Evolutionary conservation across 208 protist species (phyloP).

Genomic region (Tritrichomonas musculus): DNA sequence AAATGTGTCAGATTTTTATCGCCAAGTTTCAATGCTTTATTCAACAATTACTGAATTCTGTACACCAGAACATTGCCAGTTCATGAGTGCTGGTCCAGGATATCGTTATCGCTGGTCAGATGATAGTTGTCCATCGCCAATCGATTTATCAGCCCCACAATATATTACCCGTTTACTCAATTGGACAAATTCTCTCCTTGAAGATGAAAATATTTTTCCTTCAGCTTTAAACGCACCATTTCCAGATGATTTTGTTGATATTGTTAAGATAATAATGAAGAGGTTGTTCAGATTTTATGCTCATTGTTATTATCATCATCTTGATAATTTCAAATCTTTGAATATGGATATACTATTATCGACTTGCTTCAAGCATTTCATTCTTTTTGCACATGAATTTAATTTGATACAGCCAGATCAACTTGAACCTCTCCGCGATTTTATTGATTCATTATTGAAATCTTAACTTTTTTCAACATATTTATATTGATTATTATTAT

Average conservation of each 20-base stretch:
- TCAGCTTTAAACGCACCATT: conserved; percentile 49
- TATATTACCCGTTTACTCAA: neutral
- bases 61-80: neutral
- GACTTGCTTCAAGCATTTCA: conserved; percentile 30
- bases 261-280: conserved; percentile 88
- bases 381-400: conserved; percentile 27
- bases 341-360: conserved; percentile 79
- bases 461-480: no score
- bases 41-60: neutral
- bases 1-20: neutral
- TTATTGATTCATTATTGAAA: neutral
- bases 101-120: neutral
- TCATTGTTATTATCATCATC: conserved; percentile 95
- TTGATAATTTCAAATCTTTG: conserved; percentile 77
- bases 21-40: conserved; percentile 1
- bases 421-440: conserved; percentile 12
- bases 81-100: neutral
- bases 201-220: conserved; percentile 29
- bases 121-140: neutral
- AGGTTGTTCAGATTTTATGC: conserved; percentile 95
- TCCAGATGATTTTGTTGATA: conserved; percentile 62
- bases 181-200: neutral
- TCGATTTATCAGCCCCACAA: neutral
- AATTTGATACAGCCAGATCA: neutral
- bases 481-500: no score